A percentile compares a stretch with the other conserved stretches of the same genome.
Conservation (phyloP, 495 filamentous ascomycete genomes). For the Hypoxylon cercidicola region DNA sequence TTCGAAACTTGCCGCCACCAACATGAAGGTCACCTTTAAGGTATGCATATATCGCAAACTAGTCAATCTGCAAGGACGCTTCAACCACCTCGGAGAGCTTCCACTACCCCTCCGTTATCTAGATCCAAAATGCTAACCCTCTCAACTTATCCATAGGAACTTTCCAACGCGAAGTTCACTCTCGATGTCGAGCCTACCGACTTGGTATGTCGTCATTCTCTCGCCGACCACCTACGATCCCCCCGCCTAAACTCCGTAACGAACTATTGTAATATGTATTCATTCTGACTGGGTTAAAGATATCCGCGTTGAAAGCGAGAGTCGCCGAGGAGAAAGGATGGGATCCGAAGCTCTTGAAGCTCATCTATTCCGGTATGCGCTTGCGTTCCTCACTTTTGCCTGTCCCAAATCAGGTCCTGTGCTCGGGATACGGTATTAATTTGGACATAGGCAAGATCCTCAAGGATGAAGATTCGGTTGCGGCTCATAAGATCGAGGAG, state of each 20-base stretch:
- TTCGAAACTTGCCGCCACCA: constrained; percentile 51
- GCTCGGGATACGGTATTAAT: constrained; percentile 26
- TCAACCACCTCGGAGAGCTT: constrained; percentile 7
- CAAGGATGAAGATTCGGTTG: constrained; percentile 94
- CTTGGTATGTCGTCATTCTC: constrained; percentile 71
- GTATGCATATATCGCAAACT: constrained; percentile 45
- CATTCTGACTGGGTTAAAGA: constrained; percentile 62
- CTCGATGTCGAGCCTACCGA: constrained; percentile 94
- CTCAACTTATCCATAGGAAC: constrained; percentile 67
- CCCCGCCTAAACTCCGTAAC: constrained; percentile 7
- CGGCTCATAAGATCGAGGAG: constrained; percentile 97
- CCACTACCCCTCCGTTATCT: constrained; percentile 11
- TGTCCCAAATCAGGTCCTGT: constrained; percentile 4
- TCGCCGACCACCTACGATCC: constrained; percentile 27
- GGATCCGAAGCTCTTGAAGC: constrained; percentile 86
- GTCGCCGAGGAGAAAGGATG: constrained; percentile 89
- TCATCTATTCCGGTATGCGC: constrained; percentile 93
- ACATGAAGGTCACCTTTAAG: constrained; percentile 64
- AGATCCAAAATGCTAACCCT: constrained; percentile 43
- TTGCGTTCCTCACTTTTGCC: too few species aligned
- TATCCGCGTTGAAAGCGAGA: constrained; percentile 88
- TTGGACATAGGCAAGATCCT: constrained; percentile 84
- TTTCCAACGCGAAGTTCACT: constrained; percentile 97
- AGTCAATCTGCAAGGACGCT: too few species aligned
- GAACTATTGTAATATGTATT: constrained; percentile 45